A percentile compares a stretch with the other conserved stretches of the same genome.
These are phyloP conservation scores for Cystobasidium slooffiae DNA, from an alignment of 1,284 basidiomycete species.

Conservation along the genomic window DNA sequence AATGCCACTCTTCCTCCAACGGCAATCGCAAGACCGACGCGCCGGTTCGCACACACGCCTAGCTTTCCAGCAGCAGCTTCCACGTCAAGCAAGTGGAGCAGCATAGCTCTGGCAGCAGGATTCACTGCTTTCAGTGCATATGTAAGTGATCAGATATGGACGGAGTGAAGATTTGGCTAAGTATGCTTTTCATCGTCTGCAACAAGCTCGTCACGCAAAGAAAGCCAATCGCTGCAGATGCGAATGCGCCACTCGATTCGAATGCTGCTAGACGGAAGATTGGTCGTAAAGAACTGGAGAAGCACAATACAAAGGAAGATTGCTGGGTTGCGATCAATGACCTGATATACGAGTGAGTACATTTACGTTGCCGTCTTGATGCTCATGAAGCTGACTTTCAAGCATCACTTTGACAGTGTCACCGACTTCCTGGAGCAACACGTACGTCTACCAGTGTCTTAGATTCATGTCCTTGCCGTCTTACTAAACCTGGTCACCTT, in stretches of 20 bases:
- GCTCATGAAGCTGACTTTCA: slow-evolving; percentile 12
- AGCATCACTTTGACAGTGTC: slow-evolving; percentile 37
- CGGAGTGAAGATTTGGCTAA: not conserved
- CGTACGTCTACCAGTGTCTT: slow-evolving; percentile 45
- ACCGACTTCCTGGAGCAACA: slow-evolving; percentile 54
- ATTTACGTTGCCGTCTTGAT: slow-evolving; percentile 77
- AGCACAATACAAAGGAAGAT: slow-evolving; percentile 61
- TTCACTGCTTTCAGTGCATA: slow-evolving; percentile 6
- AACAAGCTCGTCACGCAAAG: slow-evolving; percentile 5
- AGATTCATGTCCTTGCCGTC: slow-evolving; percentile 32
- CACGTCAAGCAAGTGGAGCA: slow-evolving; percentile 1
- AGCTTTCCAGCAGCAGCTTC: not conserved
- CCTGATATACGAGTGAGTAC: slow-evolving; percentile 69
- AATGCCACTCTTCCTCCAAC: not conserved
- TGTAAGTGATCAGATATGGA: slow-evolving; percentile 4
- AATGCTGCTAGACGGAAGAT: slow-evolving; percentile 23
- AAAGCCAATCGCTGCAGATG: slow-evolving; percentile 22
- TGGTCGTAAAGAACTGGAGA: slow-evolving; percentile 60
- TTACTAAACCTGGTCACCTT: slow-evolving; percentile 42
- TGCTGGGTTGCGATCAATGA: slow-evolving; percentile 62
- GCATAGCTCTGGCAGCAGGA: not conserved
- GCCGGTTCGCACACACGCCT: not conserved
- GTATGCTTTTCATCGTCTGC: not conserved
- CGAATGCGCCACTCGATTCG: slow-evolving; percentile 10
- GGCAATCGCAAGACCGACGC: slow-evolving; percentile 4